phyloP scores from a whole-genome alignment of 2,329 filamentous ascomycete species.

The Penicillium rolfsii region DNA sequence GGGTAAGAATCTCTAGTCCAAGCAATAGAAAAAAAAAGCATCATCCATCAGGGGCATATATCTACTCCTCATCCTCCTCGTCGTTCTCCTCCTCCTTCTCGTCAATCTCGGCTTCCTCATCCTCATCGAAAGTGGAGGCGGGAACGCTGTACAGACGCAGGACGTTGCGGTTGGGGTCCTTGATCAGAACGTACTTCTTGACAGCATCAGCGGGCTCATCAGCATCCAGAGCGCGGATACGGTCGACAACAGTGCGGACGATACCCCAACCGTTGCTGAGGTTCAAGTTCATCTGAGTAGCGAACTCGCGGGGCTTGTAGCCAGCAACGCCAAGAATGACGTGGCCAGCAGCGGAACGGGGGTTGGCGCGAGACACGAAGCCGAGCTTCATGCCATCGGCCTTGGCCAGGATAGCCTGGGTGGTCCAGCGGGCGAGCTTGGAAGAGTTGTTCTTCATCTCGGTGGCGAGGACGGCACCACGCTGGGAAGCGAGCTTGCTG shows the following conservation, averaged over 20 bases:
- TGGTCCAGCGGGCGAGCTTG: constrained; percentile 97
- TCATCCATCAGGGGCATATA: constrained; percentile 20
- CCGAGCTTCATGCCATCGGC: constrained; percentile 99
- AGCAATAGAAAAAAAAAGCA: constrained; percentile 10
- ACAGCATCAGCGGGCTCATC: constrained; percentile 47
- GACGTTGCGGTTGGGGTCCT: constrained; percentile 96
- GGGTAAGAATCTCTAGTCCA: constrained; percentile 21
- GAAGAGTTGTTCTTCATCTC: constrained; percentile 99
- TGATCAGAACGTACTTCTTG: constrained; percentile 61
- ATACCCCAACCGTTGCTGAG: constrained; percentile 98
- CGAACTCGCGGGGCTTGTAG: constrained; percentile 98
- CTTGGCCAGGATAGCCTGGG: constrained; percentile 93
- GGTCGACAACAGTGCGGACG: constrained; percentile 95
- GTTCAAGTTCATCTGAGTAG: constrained; percentile 95
- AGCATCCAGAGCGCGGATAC: constrained; percentile 54
- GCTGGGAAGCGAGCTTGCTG: constrained; percentile 88
- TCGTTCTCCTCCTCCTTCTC: constrained; percentile 59
- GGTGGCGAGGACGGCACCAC: constrained; percentile 94
- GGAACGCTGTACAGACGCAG: constrained; percentile 93
- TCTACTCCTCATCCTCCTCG: constrained; percentile 54
- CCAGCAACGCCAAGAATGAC: constrained; percentile 93
- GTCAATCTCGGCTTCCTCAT: constrained; percentile 66
- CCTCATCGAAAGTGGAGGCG: constrained; percentile 84
- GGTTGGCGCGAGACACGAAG: constrained; percentile 93
- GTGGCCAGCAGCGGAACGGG: constrained; percentile 89